These are phyloP conservation scores for Linum usitatissimum DNA, from an alignment of 345 rosid species.

Conservation along the genomic window DNA sequence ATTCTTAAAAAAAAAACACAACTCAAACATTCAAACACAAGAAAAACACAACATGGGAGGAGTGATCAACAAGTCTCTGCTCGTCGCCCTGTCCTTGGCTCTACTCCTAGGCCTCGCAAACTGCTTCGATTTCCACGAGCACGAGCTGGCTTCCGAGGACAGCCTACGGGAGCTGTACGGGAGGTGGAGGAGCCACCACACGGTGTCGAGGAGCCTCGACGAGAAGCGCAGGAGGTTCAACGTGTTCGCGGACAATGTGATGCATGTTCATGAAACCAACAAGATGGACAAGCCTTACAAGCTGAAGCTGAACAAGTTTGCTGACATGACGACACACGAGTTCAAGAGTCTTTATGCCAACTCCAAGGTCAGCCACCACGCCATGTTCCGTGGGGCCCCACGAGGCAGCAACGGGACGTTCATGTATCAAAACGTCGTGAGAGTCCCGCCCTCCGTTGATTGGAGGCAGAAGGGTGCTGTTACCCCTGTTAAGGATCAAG, in stretches of 20 bases:
- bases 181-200: constrained; percentile 84
- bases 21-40: background rate
- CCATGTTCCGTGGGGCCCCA: constrained; percentile 37
- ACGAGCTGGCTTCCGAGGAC: constrained; percentile 54
- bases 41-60: background rate
- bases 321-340: constrained; percentile 76
- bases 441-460: constrained; percentile 43
- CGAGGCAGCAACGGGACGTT: constrained; percentile 35
- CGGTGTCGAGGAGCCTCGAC: constrained; percentile 45
- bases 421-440: constrained; percentile 39
- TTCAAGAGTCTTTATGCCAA: constrained; percentile 49
- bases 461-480: constrained; percentile 83
- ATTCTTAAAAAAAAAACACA: background rate
- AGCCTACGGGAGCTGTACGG: constrained; percentile 67
- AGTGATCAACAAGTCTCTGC: constrained; percentile 20
- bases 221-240: constrained; percentile 62
- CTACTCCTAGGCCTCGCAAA: constrained; percentile 31
- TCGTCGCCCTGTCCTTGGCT: constrained; percentile 29
- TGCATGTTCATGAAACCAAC: constrained; percentile 64
- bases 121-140: constrained; percentile 58
- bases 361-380: constrained; percentile 63
- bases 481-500: constrained; percentile 66
- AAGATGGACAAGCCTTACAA: constrained; percentile 61
- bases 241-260: constrained; percentile 65
- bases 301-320: constrained; percentile 75